Evolutionary conservation across 2,329 filamentous ascomycete species (phyloP).

Genomic region (Penicillium hesseltinei): DNA sequence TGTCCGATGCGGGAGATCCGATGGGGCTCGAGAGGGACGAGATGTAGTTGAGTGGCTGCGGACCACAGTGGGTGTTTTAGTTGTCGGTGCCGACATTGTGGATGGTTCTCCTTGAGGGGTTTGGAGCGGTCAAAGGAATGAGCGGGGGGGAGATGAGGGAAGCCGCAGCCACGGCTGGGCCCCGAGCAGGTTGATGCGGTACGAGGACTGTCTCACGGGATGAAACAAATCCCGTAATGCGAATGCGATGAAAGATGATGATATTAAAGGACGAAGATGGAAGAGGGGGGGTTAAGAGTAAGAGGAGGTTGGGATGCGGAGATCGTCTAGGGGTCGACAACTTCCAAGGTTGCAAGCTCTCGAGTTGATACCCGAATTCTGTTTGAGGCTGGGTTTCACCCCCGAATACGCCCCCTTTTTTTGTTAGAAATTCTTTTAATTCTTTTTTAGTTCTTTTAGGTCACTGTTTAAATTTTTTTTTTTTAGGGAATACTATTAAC

Average conservation of each 20-base stretch:
- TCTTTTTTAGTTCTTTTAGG: background rate
- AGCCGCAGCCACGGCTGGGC: slow-evolving; percentile 10
- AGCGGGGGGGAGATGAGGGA: slow-evolving; percentile 13
- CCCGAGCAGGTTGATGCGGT: slow-evolving; percentile 6
- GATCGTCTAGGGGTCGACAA: slow-evolving; percentile 2
- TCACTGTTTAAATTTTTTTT: background rate
- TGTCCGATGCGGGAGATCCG: slow-evolving; percentile 47
- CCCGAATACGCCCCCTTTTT: background rate
- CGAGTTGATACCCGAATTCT: slow-evolving; percentile 14
- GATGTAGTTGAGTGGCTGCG: slow-evolving; percentile 52
- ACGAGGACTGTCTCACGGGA: slow-evolving; percentile 6
- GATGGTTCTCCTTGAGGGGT: slow-evolving; percentile 17
- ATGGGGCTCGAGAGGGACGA: slow-evolving; percentile 43
- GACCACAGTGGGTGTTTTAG: slow-evolving; percentile 46
- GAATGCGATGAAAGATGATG: background rate
- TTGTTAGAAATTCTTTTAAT: background rate
- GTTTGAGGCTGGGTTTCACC: slow-evolving; percentile 9
- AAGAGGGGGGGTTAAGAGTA: slow-evolving; percentile 5
- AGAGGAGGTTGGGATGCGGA: slow-evolving; percentile 13
- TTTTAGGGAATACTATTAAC: background rate
- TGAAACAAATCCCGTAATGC: slow-evolving; percentile 3
- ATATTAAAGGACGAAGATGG: slow-evolving; percentile 3
- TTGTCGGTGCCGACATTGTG: slow-evolving; percentile 47
- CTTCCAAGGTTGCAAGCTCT: slow-evolving; percentile 3
- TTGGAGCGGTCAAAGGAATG: slow-evolving; percentile 17